Percentiles rank a stretch among this genome's conserved stretches.
Conservation (phyloP, 2,329 filamentous ascomycete species). For the Tolypocladium ophioglossoides region DNA sequence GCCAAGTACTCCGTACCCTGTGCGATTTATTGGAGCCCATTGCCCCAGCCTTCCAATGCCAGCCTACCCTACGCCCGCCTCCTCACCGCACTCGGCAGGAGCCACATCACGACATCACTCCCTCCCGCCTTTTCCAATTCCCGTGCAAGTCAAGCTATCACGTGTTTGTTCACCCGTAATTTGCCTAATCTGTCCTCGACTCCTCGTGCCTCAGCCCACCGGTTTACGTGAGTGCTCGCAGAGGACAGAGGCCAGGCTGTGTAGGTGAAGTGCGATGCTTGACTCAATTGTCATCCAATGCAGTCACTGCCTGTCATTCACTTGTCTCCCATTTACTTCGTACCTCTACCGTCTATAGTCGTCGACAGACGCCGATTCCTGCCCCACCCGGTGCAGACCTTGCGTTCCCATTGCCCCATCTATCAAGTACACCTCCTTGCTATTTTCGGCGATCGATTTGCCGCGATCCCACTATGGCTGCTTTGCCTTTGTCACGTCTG, state of each 20-base stretch:
- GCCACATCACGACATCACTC: background rate
- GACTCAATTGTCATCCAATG: background rate
- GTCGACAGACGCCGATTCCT: background rate
- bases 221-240: too few relatives aligned
- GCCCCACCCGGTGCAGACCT: background rate
- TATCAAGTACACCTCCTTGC: background rate
- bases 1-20: background rate
- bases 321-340: background rate
- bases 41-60: background rate
- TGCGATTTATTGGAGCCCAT: background rate
- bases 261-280: background rate
- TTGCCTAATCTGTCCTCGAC: too few relatives aligned
- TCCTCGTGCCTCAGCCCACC: too few relatives aligned
- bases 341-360: background rate
- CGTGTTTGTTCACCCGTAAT: too few relatives aligned
- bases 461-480: slow-evolving; percentile 1
- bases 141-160: too few relatives aligned
- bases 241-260: too few relatives aligned
- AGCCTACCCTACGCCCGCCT: background rate
- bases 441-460: background rate
- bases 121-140: too few relatives aligned
- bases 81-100: background rate
- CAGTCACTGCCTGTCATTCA: background rate
- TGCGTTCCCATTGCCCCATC: background rate
- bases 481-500: slow-evolving; percentile 12